A percentile compares a stretch with the other conserved stretches of the same genome.
These are phyloP conservation scores for Talaromyces sp. DNA, from an alignment of 2,329 filamentous ascomycete genomes.

Conservation along the genomic window DNA sequence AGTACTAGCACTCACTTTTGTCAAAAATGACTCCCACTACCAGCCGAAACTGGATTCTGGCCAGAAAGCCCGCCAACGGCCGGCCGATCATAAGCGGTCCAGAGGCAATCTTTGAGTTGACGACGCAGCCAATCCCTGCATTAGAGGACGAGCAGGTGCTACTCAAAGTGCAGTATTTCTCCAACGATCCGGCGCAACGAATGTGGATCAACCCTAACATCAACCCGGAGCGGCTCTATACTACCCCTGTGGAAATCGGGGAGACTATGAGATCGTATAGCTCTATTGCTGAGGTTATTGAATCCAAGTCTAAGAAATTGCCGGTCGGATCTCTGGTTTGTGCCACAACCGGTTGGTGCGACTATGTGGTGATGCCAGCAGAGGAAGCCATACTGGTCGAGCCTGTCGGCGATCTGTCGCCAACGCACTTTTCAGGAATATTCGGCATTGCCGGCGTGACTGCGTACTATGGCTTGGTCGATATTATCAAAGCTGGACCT, in stretches of 20 bases:
- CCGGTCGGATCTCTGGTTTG: slow-evolving; percentile 31
- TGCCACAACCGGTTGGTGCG: slow-evolving; percentile 32
- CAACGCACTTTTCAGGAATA: slow-evolving; percentile 42
- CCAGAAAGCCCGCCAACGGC: slow-evolving; percentile 30
- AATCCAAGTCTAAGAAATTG: slow-evolving; percentile 25
- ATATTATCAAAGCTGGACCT: slow-evolving; percentile 31
- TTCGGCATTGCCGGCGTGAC: slow-evolving; percentile 32
- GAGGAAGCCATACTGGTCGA: slow-evolving; percentile 21
- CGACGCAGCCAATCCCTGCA: slow-evolving; percentile 22
- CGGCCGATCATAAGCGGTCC: slow-evolving; percentile 23
- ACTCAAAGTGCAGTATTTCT: slow-evolving; percentile 42
- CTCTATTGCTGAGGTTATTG: slow-evolving; percentile 32
- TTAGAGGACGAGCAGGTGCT: slow-evolving; percentile 39
- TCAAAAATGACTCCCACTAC: not conserved
- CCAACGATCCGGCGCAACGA: slow-evolving; percentile 50
- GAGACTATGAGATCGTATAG: slow-evolving; percentile 30
- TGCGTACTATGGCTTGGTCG: slow-evolving; percentile 42
- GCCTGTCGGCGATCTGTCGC: slow-evolving; percentile 29
- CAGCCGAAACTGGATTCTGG: slow-evolving; percentile 41
- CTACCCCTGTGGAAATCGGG: slow-evolving; percentile 38
- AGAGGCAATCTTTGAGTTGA: not conserved
- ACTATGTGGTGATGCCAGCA: slow-evolving; percentile 35
- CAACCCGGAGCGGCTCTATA: slow-evolving; percentile 41
- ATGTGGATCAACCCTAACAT: slow-evolving; percentile 42
- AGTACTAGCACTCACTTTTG: not conserved